Percentiles rank a stretch among this genome's conserved stretches.
These are phyloP conservation scores for Podospora comata DNA, from an alignment of 495 filamentous ascomycete species.

Conservation along the genomic window DNA sequence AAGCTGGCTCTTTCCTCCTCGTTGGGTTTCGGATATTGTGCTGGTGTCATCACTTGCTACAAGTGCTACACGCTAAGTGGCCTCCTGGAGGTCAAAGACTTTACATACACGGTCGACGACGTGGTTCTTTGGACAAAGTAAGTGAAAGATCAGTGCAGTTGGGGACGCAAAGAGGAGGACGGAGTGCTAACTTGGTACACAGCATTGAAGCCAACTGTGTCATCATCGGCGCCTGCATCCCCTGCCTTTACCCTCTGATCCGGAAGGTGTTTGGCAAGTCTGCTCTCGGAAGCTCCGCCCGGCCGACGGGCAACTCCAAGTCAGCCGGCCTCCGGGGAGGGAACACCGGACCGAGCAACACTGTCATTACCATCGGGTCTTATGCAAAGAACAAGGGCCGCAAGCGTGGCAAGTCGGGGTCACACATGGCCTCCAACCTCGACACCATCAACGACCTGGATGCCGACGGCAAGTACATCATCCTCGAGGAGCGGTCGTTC, in stretches of 20 bases:
- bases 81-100: slow-evolving; percentile 19
- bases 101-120: slow-evolving; percentile 27
- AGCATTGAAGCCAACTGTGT: slow-evolving; percentile 30
- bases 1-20: slow-evolving; percentile 26
- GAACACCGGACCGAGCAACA: slow-evolving; percentile 7
- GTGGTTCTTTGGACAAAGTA: slow-evolving; percentile 31
- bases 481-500: slow-evolving; percentile 24
- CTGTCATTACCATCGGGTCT: slow-evolving; percentile 27
- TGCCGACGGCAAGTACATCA: slow-evolving; percentile 23
- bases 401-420: background rate
- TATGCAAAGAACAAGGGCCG: slow-evolving; percentile 20
- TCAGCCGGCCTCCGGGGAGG: background rate
- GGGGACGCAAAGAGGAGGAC: background rate
- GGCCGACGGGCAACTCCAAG: background rate
- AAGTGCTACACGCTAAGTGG: slow-evolving; percentile 24
- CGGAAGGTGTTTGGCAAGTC: slow-evolving; percentile 21
- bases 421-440: slow-evolving; percentile 12
- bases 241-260: slow-evolving; percentile 25
- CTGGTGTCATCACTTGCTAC: slow-evolving; percentile 23
- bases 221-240: slow-evolving; percentile 28
- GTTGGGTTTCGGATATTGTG: slow-evolving; percentile 30
- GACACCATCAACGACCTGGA: slow-evolving; percentile 20
- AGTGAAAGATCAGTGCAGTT: background rate
- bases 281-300: slow-evolving; percentile 15
- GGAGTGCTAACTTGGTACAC: background rate